phyloP scores from a whole-genome alignment of 768 basidiomycete species.

The Dacryopinax spathularia region DNA sequence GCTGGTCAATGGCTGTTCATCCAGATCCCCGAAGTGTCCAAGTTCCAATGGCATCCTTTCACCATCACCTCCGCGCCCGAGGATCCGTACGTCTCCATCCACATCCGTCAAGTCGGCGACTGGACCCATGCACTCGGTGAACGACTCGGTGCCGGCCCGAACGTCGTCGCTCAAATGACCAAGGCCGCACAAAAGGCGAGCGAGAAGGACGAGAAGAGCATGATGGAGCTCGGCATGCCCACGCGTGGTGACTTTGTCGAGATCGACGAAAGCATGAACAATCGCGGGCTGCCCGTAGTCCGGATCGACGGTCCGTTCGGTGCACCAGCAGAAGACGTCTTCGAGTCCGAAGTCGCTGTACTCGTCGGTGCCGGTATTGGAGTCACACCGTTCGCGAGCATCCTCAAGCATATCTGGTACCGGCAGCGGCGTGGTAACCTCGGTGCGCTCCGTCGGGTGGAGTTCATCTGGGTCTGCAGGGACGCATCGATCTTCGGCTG shows the following conservation, averaged over 20 bases:
- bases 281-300: conserved; percentile 48
- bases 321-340: conserved; percentile 84
- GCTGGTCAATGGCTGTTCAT: conserved; percentile 87
- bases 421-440: conserved; percentile 63
- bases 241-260: conserved; percentile 69
- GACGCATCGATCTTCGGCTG: conserved; percentile 96
- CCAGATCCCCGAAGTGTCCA: conserved; percentile 73
- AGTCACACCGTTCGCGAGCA: conserved; percentile 89
- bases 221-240: background rate
- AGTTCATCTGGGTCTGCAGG: conserved; percentile 89
- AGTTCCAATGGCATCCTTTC: conserved; percentile 92
- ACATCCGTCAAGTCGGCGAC: conserved; percentile 89
- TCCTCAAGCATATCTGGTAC: conserved; percentile 94
- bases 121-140: conserved; percentile 73
- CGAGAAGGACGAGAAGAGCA: conserved; percentile 42
- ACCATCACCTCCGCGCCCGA: conserved; percentile 92
- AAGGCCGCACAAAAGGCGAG: conserved; percentile 60
- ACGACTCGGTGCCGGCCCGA: conserved; percentile 67
- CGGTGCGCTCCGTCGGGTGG: conserved; percentile 71
- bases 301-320: conserved; percentile 87
- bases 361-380: conserved; percentile 90
- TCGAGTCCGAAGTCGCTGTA: conserved; percentile 73
- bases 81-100: conserved; percentile 81
- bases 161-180: conserved; percentile 65
- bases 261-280: conserved; percentile 39